These are phyloP conservation scores for Yamadazyma epiphylla DNA, from an alignment of 1,139 yeast genomes.

Conservation along the genomic window DNA sequence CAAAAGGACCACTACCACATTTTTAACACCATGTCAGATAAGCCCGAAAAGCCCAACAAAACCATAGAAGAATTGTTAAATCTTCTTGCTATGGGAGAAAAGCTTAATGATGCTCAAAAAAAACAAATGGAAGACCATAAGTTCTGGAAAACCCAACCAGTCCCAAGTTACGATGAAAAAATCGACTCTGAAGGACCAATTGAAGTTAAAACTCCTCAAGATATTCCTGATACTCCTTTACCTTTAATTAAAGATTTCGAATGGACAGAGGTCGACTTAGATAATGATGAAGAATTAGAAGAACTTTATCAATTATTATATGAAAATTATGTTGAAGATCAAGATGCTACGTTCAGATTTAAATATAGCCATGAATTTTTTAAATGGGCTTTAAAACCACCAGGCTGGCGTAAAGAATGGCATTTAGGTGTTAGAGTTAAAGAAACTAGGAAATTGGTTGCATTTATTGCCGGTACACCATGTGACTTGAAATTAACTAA, in stretches of 20 bases:
- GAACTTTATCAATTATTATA: conserved; percentile 79
- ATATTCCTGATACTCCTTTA: conserved; percentile 66
- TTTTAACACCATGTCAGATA: conserved; percentile 6
- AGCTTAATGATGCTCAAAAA: conserved; percentile 51
- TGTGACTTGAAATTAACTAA: conserved; percentile 60
- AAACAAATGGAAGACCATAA: conserved; percentile 83
- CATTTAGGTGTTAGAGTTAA: conserved; percentile 90
- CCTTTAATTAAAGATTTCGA: conserved; percentile 77
- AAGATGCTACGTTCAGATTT: conserved; percentile 87
- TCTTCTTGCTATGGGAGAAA: conserved; percentile 51
- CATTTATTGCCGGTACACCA: conserved; percentile 91
- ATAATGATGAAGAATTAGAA: conserved; percentile 51
- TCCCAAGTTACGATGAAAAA: conserved; percentile 66
- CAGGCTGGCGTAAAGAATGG: conserved; percentile 91
- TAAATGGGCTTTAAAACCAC: conserved; percentile 91
- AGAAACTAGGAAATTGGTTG: conserved; percentile 72
- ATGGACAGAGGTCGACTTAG: conserved; percentile 81
- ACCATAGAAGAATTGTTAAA: conserved; percentile 49
- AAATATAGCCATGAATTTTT: conserved; percentile 81
- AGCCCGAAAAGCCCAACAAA: conserved; percentile 17
- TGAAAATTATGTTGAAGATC: conserved; percentile 92
- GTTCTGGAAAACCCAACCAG: conserved; percentile 99
- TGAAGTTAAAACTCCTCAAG: conserved; percentile 66
- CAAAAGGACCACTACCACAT: not conserved
- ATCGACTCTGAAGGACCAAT: conserved; percentile 80